Evolutionary conservation across 768 basidiomycete species (phyloP), one percentile per base, ranked within the genome.

Genomic region (Termitomyces sp.): DNA sequence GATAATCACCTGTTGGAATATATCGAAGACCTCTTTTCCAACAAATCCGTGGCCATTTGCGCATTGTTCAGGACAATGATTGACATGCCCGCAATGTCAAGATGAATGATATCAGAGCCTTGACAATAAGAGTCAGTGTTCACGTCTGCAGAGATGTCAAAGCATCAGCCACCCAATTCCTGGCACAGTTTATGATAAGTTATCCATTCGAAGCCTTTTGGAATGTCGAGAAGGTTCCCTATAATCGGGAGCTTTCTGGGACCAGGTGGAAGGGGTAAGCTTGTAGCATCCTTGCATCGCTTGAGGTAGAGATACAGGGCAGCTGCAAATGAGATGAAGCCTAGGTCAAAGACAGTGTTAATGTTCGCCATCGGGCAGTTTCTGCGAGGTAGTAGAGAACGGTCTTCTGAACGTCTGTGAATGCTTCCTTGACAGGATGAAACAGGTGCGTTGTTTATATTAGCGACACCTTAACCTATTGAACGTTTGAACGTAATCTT

Each of bases 31-130:
- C 68, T 59, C 51, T 55, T 64, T n/a, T 68, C 67, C 16, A 71
- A 53, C 18, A 72, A 58, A 16, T 71, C 69, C 12, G 55, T 62
- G 10, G 64, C 65, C 10, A 65, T 55, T 27, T 68, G 59, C 1
- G 60, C 57, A 36, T 63, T 65, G 53, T 69, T 61, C 10, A 70
- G 45, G n/a, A 69, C 58, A 32, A 69, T 55, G 16, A 71, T 54
- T 1, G 64, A 65, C 22, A 60, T 62, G 3, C 70, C 68, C 1
- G 53, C 59, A 4, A 66, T 52, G 50, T 62, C 55, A 9, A 69
- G 53, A 53, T 68, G 67, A 20, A 71, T 64, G 20, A 70, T 65
- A 32, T 68, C 68, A 13, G 65, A 65, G 26, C 59, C 67, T 68
- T 50, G 5, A 4, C 7, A 20, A 8, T 27, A 4, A 36, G 3